These are phyloP conservation scores for Incumbomyces lentus DNA, from an alignment of 2,329 filamentous ascomycete species.

Conservation along the genomic window DNA sequence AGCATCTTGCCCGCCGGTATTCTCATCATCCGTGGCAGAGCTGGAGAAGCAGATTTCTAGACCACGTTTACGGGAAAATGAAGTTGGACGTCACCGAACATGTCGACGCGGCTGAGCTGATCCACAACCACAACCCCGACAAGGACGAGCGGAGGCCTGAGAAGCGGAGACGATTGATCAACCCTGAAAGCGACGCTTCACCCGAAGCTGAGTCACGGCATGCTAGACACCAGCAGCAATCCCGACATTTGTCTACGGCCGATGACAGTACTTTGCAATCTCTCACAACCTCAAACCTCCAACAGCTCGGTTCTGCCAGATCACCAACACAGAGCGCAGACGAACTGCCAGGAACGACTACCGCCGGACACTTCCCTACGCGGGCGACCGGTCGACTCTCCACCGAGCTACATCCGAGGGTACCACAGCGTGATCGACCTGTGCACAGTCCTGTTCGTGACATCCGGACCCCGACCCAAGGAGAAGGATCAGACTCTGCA, in stretches of 20 bases:
- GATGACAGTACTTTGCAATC: too few relatives aligned
- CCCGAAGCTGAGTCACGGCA: too few relatives aligned
- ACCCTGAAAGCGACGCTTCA: neutral
- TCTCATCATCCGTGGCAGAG: slow-evolving; percentile 39
- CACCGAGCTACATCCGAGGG: too few relatives aligned
- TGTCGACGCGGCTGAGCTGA: neutral
- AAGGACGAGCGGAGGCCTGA: neutral
- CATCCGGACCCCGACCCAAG: too few relatives aligned
- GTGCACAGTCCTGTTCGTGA: too few relatives aligned
- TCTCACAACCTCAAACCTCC: neutral
- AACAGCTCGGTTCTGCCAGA: neutral
- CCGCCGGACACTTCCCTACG: too few relatives aligned
- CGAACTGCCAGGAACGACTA: neutral
- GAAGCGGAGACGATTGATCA: slow-evolving; percentile 1
- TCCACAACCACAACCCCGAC: neutral
- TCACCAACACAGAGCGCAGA: neutral
- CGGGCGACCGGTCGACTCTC: too few relatives aligned
- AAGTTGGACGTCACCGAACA: slow-evolving; percentile 5
- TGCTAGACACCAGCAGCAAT: too few relatives aligned
- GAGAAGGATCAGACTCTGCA: neutral
- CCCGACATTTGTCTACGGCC: too few relatives aligned
- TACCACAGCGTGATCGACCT: too few relatives aligned
- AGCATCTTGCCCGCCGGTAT: slow-evolving; percentile 29
- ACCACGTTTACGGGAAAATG: slow-evolving; percentile 22
- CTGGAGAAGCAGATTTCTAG: slow-evolving; percentile 39